These are phyloP conservation scores for Yamadazyma tumulicola DNA, from an alignment of 805 yeast genomes.

Conservation along the genomic window DNA sequence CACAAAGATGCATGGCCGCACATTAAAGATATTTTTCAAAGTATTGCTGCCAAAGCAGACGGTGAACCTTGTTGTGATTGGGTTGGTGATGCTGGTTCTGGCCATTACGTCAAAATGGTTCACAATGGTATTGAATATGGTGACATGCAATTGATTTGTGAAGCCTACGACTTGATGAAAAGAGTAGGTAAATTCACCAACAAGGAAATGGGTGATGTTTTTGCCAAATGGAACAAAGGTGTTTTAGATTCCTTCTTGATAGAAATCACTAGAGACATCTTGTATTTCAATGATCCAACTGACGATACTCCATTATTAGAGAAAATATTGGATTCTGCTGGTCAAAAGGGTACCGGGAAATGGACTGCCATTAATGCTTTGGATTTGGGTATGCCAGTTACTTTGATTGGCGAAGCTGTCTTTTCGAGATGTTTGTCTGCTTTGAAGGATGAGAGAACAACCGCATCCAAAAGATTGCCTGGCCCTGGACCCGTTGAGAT, in stretches of 20 bases:
- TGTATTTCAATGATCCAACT: constrained; percentile 76
- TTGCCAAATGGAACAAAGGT: constrained; percentile 93
- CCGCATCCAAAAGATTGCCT: constrained; percentile 72
- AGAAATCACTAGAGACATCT: constrained; percentile 94
- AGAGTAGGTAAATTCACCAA: constrained; percentile 87
- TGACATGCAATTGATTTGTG: constrained; percentile 98
- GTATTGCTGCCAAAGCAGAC: constrained; percentile 92
- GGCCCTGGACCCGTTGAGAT: constrained; percentile 67
- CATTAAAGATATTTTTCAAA: constrained; percentile 93
- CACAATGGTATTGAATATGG: constrained; percentile 99
- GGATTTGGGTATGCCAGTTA: constrained; percentile 97
- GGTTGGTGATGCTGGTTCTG: constrained; percentile 99
- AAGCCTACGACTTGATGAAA: constrained; percentile 95
- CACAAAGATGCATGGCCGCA: constrained; percentile 98
- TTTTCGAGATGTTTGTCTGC: constrained; percentile 95
- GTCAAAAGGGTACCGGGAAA: constrained; percentile 99
- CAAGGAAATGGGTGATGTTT: constrained; percentile 91
- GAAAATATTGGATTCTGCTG: constrained; percentile 95
- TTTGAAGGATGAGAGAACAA: constrained; percentile 82
- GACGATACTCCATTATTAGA: constrained; percentile 93
- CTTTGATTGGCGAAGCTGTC: constrained; percentile 98
- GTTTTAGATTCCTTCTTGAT: constrained; percentile 95
- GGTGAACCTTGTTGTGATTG: constrained; percentile 99
- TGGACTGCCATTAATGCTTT: constrained; percentile 99
- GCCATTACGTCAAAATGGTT: constrained; percentile 99